phyloP scores from a whole-genome alignment of 768 basidiomycete species.

The Kwoniella dendrophila region DNA sequence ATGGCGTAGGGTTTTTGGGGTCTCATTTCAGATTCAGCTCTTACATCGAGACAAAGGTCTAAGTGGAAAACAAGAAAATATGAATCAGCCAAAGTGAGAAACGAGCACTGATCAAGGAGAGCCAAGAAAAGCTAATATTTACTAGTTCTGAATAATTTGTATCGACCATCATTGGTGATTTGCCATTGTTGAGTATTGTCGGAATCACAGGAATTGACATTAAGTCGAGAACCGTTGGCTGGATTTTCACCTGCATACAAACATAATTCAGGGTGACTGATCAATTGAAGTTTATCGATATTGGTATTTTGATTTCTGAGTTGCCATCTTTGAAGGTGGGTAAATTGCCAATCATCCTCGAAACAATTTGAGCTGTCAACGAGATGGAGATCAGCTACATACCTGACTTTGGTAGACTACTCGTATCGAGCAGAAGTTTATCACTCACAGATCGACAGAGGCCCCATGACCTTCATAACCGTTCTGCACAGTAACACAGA shows the following conservation, averaged over 20 bases:
- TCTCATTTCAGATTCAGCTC: neutral
- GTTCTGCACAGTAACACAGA: neutral
- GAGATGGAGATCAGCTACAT: neutral
- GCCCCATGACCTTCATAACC: neutral
- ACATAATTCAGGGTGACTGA: neutral
- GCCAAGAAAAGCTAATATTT: neutral
- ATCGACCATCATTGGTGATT: neutral
- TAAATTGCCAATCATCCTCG: neutral
- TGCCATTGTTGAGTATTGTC: neutral
- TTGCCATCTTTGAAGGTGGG: neutral
- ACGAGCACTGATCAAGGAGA: too few relatives aligned
- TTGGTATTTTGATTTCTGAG: neutral
- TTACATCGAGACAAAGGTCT: neutral
- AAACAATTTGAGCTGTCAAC: neutral
- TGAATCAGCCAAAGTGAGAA: too few relatives aligned
- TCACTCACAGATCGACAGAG: neutral
- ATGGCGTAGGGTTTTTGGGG: neutral
- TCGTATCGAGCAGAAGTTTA: neutral
- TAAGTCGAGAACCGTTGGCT: neutral
- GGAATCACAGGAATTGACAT: neutral
- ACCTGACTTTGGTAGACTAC: neutral
- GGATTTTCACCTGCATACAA: neutral
- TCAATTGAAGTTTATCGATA: neutral
- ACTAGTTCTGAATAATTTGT: conserved; percentile 1
- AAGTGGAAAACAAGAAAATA: too few relatives aligned